phyloP scores from a whole-genome alignment of 257 asterid species.

The Schizonepeta tenuifolia region DNA sequence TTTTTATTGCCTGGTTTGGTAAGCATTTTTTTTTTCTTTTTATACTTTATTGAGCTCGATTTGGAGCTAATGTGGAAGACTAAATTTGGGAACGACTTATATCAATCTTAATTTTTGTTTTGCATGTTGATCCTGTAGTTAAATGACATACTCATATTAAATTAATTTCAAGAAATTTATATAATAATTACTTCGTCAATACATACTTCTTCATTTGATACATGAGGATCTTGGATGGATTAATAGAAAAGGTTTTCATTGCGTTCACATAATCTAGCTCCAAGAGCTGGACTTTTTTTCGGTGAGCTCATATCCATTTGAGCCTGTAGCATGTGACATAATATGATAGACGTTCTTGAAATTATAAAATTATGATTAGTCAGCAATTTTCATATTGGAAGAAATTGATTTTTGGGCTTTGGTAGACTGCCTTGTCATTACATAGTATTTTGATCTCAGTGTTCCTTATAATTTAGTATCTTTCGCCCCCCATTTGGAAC shows the following conservation, averaged over 20 bases:
- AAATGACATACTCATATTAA: neutral
- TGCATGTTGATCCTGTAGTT: too few species aligned
- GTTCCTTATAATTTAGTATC: constrained; percentile 2
- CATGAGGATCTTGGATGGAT: neutral
- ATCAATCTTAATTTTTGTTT: too few species aligned
- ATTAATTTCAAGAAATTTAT: neutral
- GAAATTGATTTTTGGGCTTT: constrained; percentile 3
- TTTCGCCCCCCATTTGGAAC: constrained; percentile 25
- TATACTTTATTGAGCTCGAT: constrained; percentile 15
- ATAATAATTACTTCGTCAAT: neutral
- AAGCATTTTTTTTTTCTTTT: constrained; percentile 34
- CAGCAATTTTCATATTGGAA: constrained; percentile 5
- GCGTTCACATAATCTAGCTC: neutral
- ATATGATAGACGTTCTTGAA: too few species aligned
- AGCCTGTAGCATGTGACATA: too few species aligned
- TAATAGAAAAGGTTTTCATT: too few species aligned
- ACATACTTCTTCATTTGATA: constrained; percentile 12
- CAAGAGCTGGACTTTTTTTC: constrained; percentile 1
- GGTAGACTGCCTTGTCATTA: neutral
- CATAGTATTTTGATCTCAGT: constrained; percentile 3
- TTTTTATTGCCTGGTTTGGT: constrained; percentile 98
- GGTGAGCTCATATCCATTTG: neutral
- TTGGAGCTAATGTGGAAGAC: too few species aligned
- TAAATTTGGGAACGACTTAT: too few species aligned
- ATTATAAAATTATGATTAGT: too few species aligned